Base-by-base conservation (phyloP, 352 stramenopile species). In the Globisporangium alternatum region DNA sequence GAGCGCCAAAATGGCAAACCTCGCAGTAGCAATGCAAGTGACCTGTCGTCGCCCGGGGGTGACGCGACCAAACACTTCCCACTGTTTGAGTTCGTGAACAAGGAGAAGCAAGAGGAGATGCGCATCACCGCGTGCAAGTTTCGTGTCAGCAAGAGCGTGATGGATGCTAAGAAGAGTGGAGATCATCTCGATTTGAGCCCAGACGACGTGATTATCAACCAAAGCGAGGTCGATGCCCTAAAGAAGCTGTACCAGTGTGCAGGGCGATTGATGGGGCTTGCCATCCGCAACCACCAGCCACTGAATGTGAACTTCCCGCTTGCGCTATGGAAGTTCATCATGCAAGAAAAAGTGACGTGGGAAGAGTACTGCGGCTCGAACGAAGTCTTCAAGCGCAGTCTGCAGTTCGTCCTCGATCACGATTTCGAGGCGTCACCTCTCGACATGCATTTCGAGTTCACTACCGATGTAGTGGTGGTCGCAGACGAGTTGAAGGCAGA, bases 381-480 rank as follows among this genome's bases (percentile, higher is more conserved):
- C 48, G 71, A 82, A 3, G 71, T 88, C 4, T 83, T 91, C 60
- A 74, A 79, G 61, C 67, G 72, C 33, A 91, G 81, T 65, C 66
- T 91, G 21, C 74, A 88, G 64, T 82, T 85, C 33, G 64, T 91
- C 6, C 62, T 91, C 2, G 81, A 85, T 35, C 76, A 90, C 60
- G 78, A 93, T 54, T 91, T 91, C 60, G 78, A 80, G 7, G 57
- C 62, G 10, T 64, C 77, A 15, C 69, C 79, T 19, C 61, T 88
- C 8, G 81, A 93, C 44, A 71, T 91, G 66, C 66, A 74, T n/a
- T 91, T 93, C 62, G 81, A 91, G 45, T 86, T 80, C 62, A 88
- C 82, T 1, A 69, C 71, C 0, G 62, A 86, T 5, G 77, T 89
- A 19, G 53, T 68, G 15, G 53, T 88, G 5, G 64, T 83, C 3